Conservation (phyloP, 208 protist species). For the Leishmania arabica region DNA sequence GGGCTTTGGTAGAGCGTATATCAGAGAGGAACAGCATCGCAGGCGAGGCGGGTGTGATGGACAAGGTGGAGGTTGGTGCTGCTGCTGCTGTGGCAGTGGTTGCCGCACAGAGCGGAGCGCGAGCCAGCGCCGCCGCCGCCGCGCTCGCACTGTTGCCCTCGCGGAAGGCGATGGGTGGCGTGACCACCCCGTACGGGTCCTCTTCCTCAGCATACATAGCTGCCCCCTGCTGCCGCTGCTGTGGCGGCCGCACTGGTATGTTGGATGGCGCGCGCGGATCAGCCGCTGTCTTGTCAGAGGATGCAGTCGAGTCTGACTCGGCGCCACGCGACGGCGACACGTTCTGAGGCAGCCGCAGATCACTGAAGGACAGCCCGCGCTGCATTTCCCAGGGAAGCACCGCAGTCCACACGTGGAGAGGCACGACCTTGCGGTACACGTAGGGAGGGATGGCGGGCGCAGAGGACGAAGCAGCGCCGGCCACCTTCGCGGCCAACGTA, state of each 20-base stretch:
- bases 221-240: not conserved
- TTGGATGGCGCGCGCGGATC: not conserved
- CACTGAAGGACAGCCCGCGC: slow-evolving; percentile 73
- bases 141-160: not conserved
- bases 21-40: slow-evolving; percentile 51
- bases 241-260: slow-evolving; percentile 2
- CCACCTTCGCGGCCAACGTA: not conserved
- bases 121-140: not conserved
- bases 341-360: slow-evolving; percentile 31
- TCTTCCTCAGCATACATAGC: slow-evolving; percentile 38
- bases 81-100: not conserved
- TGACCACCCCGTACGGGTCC: slow-evolving; percentile 70
- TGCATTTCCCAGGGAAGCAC: slow-evolving; percentile 90
- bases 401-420: slow-evolving; percentile 76
- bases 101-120: not conserved
- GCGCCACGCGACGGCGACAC: not conserved
- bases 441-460: not conserved
- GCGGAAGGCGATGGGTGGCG: slow-evolving; percentile 4
- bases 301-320: not conserved
- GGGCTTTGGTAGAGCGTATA: slow-evolving; percentile 25
- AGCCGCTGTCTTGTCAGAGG: not conserved
- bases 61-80: not conserved
- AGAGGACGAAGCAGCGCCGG: not conserved
- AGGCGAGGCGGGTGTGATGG: slow-evolving; percentile 2
- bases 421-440: slow-evolving; percentile 43